Base-by-base conservation (phyloP, 2,329 filamentous ascomycete species). In the Colletotrichum spaethianum region DNA sequence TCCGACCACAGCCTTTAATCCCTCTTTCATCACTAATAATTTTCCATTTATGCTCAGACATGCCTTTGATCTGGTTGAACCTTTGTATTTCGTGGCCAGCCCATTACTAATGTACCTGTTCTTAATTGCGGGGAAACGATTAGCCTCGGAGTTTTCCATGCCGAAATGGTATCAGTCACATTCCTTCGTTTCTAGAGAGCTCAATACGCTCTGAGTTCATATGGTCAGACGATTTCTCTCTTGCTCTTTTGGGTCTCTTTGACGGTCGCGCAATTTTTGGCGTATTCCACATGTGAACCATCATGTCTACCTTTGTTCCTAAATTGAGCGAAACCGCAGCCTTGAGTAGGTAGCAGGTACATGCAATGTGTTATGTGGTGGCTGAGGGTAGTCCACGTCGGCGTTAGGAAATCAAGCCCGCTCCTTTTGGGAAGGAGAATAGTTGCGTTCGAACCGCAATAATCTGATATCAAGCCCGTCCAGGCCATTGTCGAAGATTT, bases 311-410 rank as follows among this genome's bases (percentile, higher is more conserved):
- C 50, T 61, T 67, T 2, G 68, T 67, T 0, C 63, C 63, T 2
- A 72, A 16, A 8, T 63, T 55, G 57, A 69, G 33, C 1, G 44
- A 16, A 3, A 52, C 59, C 3, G 64, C 64, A 1, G 63, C 64
- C 20, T 72, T 64, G 11, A 68, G 59, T 6, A 72, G 44, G 59
- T 6, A 72, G 44, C 36, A 68, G 20, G 20, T 69, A 72, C 50
- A 69, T 63, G 28, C 64, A 60, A 40, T 72, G 69, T 2, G 59
- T 59, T 59, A 72, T 46, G 20, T 63, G 52, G 16, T 72, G 65
- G 1, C 64, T 52, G 14, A 57, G 23, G 0, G 69, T 72, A 8
- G 57, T 68, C 57, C 57, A 72, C 14, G 36, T 28, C 38, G 69
- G 69, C n/a, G 36, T 68, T 42, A 63, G 16, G 3, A 63, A 12